These are phyloP conservation scores for Trichophyton simii DNA, from an alignment of 2,329 filamentous ascomycete genomes.

Conservation along the genomic window DNA sequence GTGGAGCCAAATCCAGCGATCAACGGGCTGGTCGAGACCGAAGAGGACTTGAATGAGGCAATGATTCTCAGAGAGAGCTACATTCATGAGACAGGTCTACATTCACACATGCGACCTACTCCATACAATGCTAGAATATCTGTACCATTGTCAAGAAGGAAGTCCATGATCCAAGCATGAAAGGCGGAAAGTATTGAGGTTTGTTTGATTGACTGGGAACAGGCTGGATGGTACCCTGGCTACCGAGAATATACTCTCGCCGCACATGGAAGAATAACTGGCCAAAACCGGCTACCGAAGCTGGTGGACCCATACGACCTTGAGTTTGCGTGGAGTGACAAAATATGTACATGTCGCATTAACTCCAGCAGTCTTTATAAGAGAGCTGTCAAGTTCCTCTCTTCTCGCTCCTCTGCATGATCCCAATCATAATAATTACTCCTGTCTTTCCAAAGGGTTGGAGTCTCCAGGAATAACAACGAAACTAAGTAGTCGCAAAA, in stretches of 20 bases:
- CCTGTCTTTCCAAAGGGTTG: too few species aligned
- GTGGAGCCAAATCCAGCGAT: slow-evolving; percentile 15
- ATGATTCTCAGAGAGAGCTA: slow-evolving; percentile 18
- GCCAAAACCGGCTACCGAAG: slow-evolving; percentile 20
- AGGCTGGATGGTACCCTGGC: slow-evolving; percentile 27
- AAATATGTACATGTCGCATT: slow-evolving; percentile 10
- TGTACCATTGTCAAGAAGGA: slow-evolving; percentile 12
- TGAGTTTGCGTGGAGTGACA: slow-evolving; percentile 22
- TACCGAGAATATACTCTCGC: slow-evolving; percentile 28
- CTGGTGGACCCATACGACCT: slow-evolving; percentile 21
- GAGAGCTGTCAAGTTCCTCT: neutral
- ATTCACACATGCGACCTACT: slow-evolving; percentile 23
- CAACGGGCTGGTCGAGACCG: slow-evolving; percentile 21
- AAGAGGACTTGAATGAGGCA: slow-evolving; percentile 19
- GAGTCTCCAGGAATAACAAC: neutral
- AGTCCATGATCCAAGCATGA: neutral
- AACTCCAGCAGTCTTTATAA: neutral
- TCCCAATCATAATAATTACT: too few species aligned
- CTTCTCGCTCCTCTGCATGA: too few species aligned
- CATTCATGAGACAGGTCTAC: slow-evolving; percentile 18
- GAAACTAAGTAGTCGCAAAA: neutral
- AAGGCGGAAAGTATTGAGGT: slow-evolving; percentile 13
- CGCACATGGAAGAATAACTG: slow-evolving; percentile 26
- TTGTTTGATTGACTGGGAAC: slow-evolving; percentile 31
- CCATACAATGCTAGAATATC: slow-evolving; percentile 20